Conservation (phyloP, 331 rosid genomes). For the Spiraea crenata region DNA sequence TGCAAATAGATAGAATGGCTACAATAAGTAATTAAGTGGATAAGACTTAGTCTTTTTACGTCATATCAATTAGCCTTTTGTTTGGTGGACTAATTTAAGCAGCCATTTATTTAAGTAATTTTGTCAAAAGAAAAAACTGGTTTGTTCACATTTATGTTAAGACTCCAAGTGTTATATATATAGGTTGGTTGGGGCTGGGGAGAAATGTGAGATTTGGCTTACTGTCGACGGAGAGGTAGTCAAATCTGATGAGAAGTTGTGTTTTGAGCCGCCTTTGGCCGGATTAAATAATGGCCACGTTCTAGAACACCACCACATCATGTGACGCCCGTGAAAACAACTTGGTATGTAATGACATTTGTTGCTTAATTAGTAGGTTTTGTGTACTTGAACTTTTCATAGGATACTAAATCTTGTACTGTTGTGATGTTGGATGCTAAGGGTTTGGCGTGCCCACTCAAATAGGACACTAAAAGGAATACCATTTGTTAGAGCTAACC, state of each 20-base stretch:
- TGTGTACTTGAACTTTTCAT: background rate
- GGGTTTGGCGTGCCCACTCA: background rate
- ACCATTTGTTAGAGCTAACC: background rate
- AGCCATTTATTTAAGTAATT: constrained; percentile 6
- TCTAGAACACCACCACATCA: background rate
- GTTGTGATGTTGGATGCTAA: background rate
- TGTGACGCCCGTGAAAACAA: constrained; percentile 5
- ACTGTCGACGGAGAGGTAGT: background rate
- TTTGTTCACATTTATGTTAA: background rate
- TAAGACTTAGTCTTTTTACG: constrained; percentile 20
- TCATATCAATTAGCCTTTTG: constrained; percentile 10
- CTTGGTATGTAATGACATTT: constrained; percentile 10
- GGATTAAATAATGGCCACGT: background rate
- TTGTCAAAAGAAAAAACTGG: constrained; percentile 18
- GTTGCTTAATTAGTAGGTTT: background rate
- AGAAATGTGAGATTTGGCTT: background rate
- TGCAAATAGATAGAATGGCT: constrained; percentile 13
- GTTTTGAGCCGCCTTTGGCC: constrained; percentile 8
- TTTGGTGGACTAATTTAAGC: constrained; percentile 25
- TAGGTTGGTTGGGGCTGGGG: background rate
- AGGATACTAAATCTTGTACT: background rate
- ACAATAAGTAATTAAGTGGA: background rate
- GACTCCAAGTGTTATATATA: background rate
- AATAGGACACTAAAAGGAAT: background rate
- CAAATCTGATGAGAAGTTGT: background rate